These are phyloP conservation scores for Moniliophthora roreri DNA, from an alignment of 1,284 basidiomycete species.

Conservation along the genomic window DNA sequence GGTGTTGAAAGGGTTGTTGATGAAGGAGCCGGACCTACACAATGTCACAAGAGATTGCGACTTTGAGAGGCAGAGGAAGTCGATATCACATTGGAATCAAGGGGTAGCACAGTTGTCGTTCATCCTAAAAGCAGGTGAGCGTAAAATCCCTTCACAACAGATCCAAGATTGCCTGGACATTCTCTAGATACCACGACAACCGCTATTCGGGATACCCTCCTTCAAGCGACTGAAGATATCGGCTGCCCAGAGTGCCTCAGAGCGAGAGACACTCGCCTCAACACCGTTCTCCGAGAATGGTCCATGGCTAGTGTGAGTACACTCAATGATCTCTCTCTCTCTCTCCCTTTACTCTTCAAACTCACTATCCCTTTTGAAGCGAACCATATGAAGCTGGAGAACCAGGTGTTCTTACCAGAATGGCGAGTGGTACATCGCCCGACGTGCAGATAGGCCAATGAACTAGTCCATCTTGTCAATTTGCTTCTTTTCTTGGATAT, in stretches of 20 bases:
- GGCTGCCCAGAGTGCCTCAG: neutral
- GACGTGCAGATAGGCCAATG: too few relatives aligned
- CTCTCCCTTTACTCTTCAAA: too few relatives aligned
- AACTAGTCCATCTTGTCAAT: too few relatives aligned
- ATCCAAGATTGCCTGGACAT: too few relatives aligned
- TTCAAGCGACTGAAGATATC: neutral
- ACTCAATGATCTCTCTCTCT: too few relatives aligned
- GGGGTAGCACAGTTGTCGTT: constrained; percentile 2
- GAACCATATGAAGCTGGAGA: too few relatives aligned
- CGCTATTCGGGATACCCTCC: neutral
- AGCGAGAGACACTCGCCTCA: neutral
- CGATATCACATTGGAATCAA: neutral
- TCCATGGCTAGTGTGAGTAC: neutral
- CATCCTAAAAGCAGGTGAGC: constrained; percentile 3
- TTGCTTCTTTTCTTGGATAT: too few relatives aligned
- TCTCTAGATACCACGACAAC: neutral
- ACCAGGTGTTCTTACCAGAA: too few relatives aligned
- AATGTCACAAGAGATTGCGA: neutral
- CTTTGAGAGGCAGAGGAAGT: neutral
- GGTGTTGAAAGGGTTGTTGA: neutral
- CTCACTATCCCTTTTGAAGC: too few relatives aligned
- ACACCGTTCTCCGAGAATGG: neutral
- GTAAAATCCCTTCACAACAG: neutral
- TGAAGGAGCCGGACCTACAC: neutral
- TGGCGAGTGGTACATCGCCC: too few relatives aligned